Evolutionary conservation across 2,329 filamentous ascomycete genomes (phyloP), one percentile per base, ranked within the genome.

Genomic region (Nothophoma quercina): DNA sequence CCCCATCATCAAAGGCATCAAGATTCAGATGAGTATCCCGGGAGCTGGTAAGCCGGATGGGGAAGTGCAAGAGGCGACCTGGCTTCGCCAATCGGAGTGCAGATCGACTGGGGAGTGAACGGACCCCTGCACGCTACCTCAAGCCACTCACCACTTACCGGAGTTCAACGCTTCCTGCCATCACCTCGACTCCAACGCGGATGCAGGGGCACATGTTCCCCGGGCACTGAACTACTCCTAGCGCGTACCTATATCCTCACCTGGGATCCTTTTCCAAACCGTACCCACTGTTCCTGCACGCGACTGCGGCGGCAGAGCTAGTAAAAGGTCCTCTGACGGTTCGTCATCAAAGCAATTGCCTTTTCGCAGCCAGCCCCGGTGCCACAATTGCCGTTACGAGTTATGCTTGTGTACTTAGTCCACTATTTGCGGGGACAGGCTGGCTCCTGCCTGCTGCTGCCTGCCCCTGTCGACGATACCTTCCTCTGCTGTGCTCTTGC

Each of bases 291-390:
- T 49, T 60, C 60, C 60, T 62, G 58, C 66, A 66, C 63, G 70
- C 70, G 70, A 68, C 63, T 69, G 55, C 61, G 65, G 70, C 70
- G 70, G 68, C 61, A 65, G 60, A 69, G 63, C 68, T 72, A 71
- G 64, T 60, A 67, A 71, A 71, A 62, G 45, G 42, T 47, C 60
- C 52, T 59, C 55, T 61, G 44, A 55, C 56, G 61, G 39, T 41
- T 64, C 58, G 64, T 67, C 68, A 65, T 70, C 58, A 55, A 53
- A 50, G 35, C 48, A 48, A 55, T 54, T 56, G 62, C 60, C 51
- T 62, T 55, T 60, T 43, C 49, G 41, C 51, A 57, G 58, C 30
- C 46, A 48, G 44, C 41, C n/a, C 48, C 44, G 46, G 55, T 56
- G 56, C 55, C 53, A 56, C 46, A 45, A 38, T 39, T 53, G 25